phyloP scores from a whole-genome alignment of 2,329 filamentous ascomycete genomes.

The Hypoxylon sp. region DNA sequence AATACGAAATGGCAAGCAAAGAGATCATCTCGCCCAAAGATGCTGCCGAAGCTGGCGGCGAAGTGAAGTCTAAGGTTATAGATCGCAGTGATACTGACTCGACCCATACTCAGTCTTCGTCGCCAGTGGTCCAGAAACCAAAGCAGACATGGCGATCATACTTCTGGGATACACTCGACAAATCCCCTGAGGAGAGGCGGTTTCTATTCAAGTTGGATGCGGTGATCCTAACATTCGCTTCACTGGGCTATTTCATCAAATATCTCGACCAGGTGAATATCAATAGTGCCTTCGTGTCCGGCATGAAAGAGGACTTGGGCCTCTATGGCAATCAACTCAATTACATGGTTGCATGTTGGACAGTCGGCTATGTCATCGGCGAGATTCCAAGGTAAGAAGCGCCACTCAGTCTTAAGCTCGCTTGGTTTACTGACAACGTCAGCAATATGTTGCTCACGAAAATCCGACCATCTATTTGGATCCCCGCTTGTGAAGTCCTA shows the following conservation, averaged over 20 bases:
- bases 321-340: conserved; percentile 60
- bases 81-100: conserved; percentile 38
- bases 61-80: conserved; percentile 19
- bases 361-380: conserved; percentile 53
- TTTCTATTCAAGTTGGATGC: conserved; percentile 63
- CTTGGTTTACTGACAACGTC: conserved; percentile 27
- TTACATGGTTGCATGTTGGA: conserved; percentile 53
- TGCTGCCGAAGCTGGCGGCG: conserved; percentile 17
- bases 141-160: conserved; percentile 63
- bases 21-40: conserved; percentile 28
- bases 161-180: conserved; percentile 65
- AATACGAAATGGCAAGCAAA: conserved; percentile 33
- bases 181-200: conserved; percentile 58
- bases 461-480: conserved; percentile 57
- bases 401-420: neutral
- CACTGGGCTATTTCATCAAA: conserved; percentile 63
- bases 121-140: conserved; percentile 49
- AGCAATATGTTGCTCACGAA: conserved; percentile 56
- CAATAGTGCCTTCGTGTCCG: conserved; percentile 62
- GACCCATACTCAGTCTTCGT: conserved; percentile 18
- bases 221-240: conserved; percentile 59
- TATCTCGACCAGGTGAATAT: conserved; percentile 56
- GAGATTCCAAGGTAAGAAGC: conserved; percentile 52
- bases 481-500: conserved; percentile 54
- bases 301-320: conserved; percentile 61